A percentile compares a stretch with the other conserved stretches of the same genome.
Evolutionary conservation across 2,329 filamentous ascomycete species (phyloP).

Genomic region (Claviceps monticola): DNA sequence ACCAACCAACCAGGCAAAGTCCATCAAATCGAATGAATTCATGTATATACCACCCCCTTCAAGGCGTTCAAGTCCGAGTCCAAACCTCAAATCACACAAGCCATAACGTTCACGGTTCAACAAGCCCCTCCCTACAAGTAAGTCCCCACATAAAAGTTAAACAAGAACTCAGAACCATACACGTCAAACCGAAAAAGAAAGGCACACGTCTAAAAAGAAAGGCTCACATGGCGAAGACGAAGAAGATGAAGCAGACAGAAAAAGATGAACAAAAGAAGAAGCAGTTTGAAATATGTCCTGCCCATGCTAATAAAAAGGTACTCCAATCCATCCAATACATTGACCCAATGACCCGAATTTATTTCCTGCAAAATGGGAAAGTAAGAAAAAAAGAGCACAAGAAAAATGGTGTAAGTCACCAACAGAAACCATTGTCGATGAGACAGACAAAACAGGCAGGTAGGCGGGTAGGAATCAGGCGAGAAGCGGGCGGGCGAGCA

Average conservation of each 20-base stretch:
- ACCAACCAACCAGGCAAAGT: no score
- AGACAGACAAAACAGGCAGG: not conserved
- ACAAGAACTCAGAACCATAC: not conserved
- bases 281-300: not conserved
- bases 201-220: not conserved
- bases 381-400: constrained; percentile 10
- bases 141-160: not conserved
- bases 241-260: constrained; percentile 1
- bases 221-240: constrained; percentile 11
- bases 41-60: no score
- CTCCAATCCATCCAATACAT: constrained; percentile 26
- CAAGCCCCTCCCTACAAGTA: no score
- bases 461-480: no score
- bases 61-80: no score
- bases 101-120: no score
- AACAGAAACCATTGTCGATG: not conserved
- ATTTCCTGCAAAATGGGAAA: constrained; percentile 3
- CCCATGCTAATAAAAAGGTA: constrained; percentile 19
- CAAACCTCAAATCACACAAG: no score
- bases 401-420: not conserved
- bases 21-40: no score
- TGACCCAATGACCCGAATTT: constrained; percentile 18
- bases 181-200: constrained; percentile 4
- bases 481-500: no score
- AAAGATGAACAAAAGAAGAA: not conserved